Evolutionary conservation across 1,284 basidiomycete genomes (phyloP).

Genomic region (Serendipita sp.): DNA sequence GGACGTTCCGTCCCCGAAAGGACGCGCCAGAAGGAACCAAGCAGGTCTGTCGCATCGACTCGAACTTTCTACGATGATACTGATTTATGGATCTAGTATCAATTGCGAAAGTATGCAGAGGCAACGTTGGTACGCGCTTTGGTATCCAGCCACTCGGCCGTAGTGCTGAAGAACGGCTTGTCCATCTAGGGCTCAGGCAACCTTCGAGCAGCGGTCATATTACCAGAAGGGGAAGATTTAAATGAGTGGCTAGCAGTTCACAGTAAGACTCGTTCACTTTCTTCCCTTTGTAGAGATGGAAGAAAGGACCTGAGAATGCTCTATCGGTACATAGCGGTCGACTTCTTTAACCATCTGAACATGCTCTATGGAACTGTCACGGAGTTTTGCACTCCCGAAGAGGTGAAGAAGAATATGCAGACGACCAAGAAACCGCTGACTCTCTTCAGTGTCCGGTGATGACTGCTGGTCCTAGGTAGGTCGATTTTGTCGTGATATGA

Average conservation of each 20-base stretch:
- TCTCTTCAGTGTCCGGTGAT: conserved; percentile 78
- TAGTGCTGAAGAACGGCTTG: conserved; percentile 9
- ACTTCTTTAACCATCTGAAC: conserved; percentile 93
- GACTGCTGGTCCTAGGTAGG: conserved; percentile 91
- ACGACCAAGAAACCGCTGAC: neutral
- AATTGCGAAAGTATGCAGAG: conserved; percentile 92
- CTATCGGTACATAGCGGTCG: conserved; percentile 49
- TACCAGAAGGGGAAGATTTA: conserved; percentile 87
- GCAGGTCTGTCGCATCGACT: conserved; percentile 29
- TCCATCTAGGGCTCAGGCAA: conserved; percentile 78
- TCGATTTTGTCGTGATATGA: conserved; percentile 10
- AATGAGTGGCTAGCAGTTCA: conserved; percentile 97
- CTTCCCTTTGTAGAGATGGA: neutral
- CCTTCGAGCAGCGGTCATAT: conserved; percentile 72
- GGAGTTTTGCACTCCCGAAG: conserved; percentile 88
- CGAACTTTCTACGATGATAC: neutral
- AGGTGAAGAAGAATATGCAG: conserved; percentile 34
- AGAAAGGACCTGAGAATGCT: neutral
- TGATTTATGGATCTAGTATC: conserved; percentile 33
- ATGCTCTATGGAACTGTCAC: conserved; percentile 94
- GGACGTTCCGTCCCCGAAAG: conserved; percentile 93
- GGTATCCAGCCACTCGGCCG: conserved; percentile 2
- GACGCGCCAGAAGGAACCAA: conserved; percentile 93
- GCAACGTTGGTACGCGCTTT: conserved; percentile 65
- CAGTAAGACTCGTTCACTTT: conserved; percentile 37